These are phyloP conservation scores for Thuja plicata DNA, from an alignment of 83 land plant genomes.

Conservation along the genomic window DNA sequence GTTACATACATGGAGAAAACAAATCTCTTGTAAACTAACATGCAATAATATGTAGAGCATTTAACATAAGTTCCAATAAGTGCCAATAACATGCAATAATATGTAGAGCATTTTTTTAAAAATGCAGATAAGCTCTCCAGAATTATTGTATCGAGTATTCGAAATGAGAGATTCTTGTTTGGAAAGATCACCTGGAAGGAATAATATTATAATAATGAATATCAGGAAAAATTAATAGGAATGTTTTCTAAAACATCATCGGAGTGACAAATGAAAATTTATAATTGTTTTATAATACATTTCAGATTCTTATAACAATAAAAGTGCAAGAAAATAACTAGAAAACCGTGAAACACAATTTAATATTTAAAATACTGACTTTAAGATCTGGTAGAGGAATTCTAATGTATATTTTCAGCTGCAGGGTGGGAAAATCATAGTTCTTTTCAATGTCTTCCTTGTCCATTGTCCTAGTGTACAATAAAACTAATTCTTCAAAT, in stretches of 20 bases:
- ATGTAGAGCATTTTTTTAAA: background rate
- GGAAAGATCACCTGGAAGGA: conserved; percentile 86
- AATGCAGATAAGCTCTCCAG: background rate
- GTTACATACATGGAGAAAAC: too few relatives aligned
- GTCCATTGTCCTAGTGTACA: conserved; percentile 38
- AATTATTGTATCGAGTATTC: conserved; percentile 87
- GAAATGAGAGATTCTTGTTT: conserved; percentile 89
- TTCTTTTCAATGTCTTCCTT: conserved; percentile 21
- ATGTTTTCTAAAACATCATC: background rate
- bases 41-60: too few relatives aligned
- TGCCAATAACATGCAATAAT: conserved; percentile 1
- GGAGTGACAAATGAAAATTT: background rate
- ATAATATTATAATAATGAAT: background rate
- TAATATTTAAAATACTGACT: conserved; percentile 36
- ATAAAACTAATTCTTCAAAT: conserved; percentile 80
- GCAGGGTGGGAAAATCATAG: conserved; percentile 38
- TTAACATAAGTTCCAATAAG: too few relatives aligned
- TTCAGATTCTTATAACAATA: background rate
- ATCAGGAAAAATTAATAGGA: background rate
- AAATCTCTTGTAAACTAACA: too few relatives aligned
- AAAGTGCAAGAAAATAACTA: background rate
- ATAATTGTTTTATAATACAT: background rate
- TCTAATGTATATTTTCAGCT: conserved; percentile 73
- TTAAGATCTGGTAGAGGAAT: conserved; percentile 95
- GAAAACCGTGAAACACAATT: background rate